phyloP scores from a whole-genome alignment of 1,284 basidiomycete species.

The Wallemia ichthyophaga region DNA sequence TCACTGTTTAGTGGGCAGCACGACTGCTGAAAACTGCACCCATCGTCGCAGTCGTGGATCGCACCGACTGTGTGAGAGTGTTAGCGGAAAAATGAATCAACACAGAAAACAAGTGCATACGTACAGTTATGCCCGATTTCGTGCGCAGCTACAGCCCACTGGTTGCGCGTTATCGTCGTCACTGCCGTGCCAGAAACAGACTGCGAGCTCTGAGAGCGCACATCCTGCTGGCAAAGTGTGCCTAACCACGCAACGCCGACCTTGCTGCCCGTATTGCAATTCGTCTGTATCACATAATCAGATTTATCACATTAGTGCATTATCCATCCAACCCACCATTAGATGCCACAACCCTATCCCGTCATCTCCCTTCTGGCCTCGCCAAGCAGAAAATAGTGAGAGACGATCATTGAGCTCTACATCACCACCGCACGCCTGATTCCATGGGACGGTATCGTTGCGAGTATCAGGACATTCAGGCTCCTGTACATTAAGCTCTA shows the following conservation, averaged over 20 bases:
- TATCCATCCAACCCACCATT: slow-evolving; percentile 20
- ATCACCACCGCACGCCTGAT: slow-evolving; percentile 17
- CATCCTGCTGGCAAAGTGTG: slow-evolving; percentile 30
- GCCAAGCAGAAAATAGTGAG: slow-evolving; percentile 53
- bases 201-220: slow-evolving; percentile 22
- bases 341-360: slow-evolving; percentile 62
- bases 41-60: slow-evolving; percentile 30
- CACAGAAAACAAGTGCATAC: no score
- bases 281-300: slow-evolving; percentile 18
- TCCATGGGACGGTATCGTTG: slow-evolving; percentile 17
- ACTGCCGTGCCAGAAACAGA: slow-evolving; percentile 55
- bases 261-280: slow-evolving; percentile 40
- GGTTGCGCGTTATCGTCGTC: slow-evolving; percentile 28
- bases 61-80: slow-evolving; percentile 1
- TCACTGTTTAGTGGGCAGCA: slow-evolving; percentile 41
- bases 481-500: slow-evolving; percentile 40
- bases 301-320: no score
- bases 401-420: slow-evolving; percentile 36
- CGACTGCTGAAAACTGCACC: slow-evolving; percentile 25
- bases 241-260: slow-evolving; percentile 51
- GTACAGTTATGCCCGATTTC: slow-evolving; percentile 30
- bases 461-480: slow-evolving; percentile 10
- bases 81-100: no score
- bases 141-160: slow-evolving; percentile 49
- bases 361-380: slow-evolving; percentile 37